Evolutionary conservation across 495 filamentous ascomycete species (phyloP).

Genomic region (Penicillium roqueforti): DNA sequence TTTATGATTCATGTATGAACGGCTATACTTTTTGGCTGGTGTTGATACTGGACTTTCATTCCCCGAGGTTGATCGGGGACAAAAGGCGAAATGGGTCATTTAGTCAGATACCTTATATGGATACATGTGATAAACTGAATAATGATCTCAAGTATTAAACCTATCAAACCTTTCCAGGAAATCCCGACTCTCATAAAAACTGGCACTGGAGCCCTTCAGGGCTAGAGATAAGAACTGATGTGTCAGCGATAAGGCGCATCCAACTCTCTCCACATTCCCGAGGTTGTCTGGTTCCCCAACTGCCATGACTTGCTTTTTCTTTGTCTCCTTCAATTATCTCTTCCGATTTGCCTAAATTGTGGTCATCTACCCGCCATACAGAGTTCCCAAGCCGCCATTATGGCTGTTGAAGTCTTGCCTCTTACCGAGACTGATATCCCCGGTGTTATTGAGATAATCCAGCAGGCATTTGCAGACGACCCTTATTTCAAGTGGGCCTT

Average conservation of each 20-base stretch:
- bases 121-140: neutral
- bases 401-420: slow-evolving; percentile 49
- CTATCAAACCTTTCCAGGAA: too few relatives aligned
- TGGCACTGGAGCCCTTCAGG: neutral
- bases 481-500: slow-evolving; percentile 64
- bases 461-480: slow-evolving; percentile 57
- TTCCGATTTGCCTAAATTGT: neutral
- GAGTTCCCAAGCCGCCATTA: slow-evolving; percentile 15
- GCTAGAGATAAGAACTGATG: neutral
- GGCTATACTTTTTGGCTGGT: neutral
- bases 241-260: slow-evolving; percentile 16
- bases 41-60: slow-evolving; percentile 1
- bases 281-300: neutral
- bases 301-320: neutral
- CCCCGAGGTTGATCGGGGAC: neutral
- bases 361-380: neutral
- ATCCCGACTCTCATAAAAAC: neutral
- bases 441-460: slow-evolving; percentile 51
- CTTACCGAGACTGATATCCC: slow-evolving; percentile 58
- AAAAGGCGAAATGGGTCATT: neutral
- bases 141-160: neutral
- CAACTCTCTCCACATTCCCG: slow-evolving; percentile 15
- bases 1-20: neutral
- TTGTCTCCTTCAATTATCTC: neutral
- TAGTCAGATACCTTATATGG: neutral